phyloP scores from a whole-genome alignment of 805 yeast genomes.

The Yamadazyma nakazawae region DNA sequence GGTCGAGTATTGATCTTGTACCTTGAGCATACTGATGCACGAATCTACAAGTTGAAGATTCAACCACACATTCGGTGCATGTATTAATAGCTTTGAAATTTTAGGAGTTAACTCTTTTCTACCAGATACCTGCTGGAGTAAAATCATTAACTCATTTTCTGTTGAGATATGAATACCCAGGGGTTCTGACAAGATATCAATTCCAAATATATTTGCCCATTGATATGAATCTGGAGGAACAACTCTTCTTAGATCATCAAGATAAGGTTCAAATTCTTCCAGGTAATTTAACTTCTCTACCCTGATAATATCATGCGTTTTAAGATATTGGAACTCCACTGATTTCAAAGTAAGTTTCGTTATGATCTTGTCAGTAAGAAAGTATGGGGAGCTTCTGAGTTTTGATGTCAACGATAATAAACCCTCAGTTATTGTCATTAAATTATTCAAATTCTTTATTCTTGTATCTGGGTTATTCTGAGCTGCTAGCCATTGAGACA shows the following conservation, averaged over 20 bases:
- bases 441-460: constrained; percentile 20
- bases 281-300: background rate
- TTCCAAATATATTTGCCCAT: background rate
- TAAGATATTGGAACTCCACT: constrained; percentile 4
- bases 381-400: background rate
- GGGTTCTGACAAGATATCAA: background rate
- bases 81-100: no score
- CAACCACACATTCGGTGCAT: background rate
- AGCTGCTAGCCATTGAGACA: constrained; percentile 22
- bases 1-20: background rate
- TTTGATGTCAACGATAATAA: constrained; percentile 18
- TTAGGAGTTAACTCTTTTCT: background rate
- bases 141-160: background rate
- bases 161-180: background rate
- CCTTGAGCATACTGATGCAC: background rate
- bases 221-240: background rate
- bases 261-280: background rate
- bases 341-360: background rate
- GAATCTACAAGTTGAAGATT: background rate
- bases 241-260: background rate
- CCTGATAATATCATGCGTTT: background rate
- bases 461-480: constrained; percentile 6
- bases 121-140: background rate
- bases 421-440: constrained; percentile 24
- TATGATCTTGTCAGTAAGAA: background rate